Evolutionary conservation across 805 yeast genomes (phyloP).

Genomic region (Starmera caribaea): DNA sequence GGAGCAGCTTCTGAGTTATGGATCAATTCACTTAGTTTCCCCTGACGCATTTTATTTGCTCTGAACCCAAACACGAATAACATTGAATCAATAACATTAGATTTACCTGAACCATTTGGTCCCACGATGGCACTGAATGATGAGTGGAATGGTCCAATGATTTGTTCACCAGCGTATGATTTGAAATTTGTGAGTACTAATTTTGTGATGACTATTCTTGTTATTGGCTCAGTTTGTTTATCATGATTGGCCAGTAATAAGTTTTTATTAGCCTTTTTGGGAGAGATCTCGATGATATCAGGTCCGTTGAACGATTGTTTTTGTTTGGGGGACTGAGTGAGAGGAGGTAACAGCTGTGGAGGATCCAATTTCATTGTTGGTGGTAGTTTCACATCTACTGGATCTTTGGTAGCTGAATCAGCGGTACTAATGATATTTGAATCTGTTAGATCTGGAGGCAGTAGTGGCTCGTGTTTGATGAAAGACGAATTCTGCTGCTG

Average conservation of each 20-base stretch:
- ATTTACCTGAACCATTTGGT: conserved; percentile 97
- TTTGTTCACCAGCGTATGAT: conserved; percentile 89
- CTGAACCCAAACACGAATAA: conserved; percentile 95
- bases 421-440: no score
- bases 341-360: conserved; percentile 5
- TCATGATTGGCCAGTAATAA: background rate
- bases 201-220: conserved; percentile 66
- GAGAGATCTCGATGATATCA: conserved; percentile 31
- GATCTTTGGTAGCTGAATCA: background rate
- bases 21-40: conserved; percentile 83
- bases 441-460: no score
- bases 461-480: background rate
- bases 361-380: conserved; percentile 11
- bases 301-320: conserved; percentile 27
- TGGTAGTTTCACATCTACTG: conserved; percentile 5
- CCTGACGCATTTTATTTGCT: conserved; percentile 94
- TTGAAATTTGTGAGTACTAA: conserved; percentile 79
- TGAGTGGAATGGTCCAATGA: conserved; percentile 88
- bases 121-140: conserved; percentile 97
- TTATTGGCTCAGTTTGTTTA: conserved; percentile 24
- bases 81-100: conserved; percentile 94
- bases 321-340: conserved; percentile 24
- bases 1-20: conserved; percentile 79
- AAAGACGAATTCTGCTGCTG: background rate
- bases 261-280: conserved; percentile 22